Percentiles rank a stretch among this genome's conserved stretches.
phyloP scores from a whole-genome alignment of 2,329 filamentous ascomycete species.

The Epicoccum nigrum region DNA sequence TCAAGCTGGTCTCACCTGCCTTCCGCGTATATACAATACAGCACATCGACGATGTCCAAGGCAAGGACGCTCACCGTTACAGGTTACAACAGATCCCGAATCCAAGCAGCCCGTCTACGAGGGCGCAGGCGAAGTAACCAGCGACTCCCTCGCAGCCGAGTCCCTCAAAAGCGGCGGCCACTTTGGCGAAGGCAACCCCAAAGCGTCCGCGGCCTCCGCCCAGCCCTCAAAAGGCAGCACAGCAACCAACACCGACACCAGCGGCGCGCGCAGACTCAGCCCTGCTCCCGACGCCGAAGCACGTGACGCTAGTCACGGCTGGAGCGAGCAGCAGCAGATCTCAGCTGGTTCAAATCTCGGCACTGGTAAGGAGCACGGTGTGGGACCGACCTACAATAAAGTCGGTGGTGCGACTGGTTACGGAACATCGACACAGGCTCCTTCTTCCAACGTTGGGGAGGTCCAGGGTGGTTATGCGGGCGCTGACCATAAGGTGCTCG shows the following conservation, averaged over 20 bases:
- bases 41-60: not conserved
- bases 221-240: conserved; percentile 61
- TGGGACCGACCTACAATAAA: conserved; percentile 44
- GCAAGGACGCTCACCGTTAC: not conserved
- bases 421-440: conserved; percentile 12
- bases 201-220: conserved; percentile 56
- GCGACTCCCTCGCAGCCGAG: conserved; percentile 78
- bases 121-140: conserved; percentile 65
- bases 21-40: not conserved
- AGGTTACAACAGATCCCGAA: conserved; percentile 58
- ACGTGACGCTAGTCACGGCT: conserved; percentile 51
- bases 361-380: conserved; percentile 42
- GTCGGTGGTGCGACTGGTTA: conserved; percentile 30
- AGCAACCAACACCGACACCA: conserved; percentile 62
- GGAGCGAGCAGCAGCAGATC: conserved; percentile 49
- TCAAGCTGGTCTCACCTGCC: conserved; percentile 4
- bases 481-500: conserved; percentile 33
- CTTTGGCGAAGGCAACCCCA: conserved; percentile 65
- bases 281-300: conserved; percentile 55
- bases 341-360: conserved; percentile 47
- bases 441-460: conserved; percentile 3
- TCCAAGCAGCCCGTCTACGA: conserved; percentile 61
- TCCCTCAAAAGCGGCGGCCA: conserved; percentile 66
- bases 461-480: conserved; percentile 43
- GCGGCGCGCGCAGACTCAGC: conserved; percentile 57